These are phyloP conservation scores for Hanseniaspora uvarum DNA, from an alignment of 1,139 yeast genomes.

Conservation along the genomic window DNA sequence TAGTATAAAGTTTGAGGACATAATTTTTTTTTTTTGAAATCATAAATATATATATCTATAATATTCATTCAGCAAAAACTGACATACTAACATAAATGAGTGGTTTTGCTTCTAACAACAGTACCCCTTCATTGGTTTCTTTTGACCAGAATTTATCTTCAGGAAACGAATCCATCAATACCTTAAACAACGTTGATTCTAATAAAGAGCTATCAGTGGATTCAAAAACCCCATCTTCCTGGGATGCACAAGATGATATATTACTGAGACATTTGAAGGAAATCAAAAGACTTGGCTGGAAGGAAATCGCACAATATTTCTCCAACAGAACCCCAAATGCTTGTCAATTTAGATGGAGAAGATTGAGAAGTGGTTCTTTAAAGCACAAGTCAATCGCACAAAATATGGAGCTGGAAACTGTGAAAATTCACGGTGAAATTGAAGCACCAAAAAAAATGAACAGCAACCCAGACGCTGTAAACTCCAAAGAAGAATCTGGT, in stretches of 20 bases:
- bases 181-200: not conserved
- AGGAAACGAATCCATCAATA: not conserved
- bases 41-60: too few species aligned
- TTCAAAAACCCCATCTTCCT: conserved; percentile 49
- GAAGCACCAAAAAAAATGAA: conserved; percentile 1
- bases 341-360: conserved; percentile 70
- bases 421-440: conserved; percentile 6
- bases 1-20: too few species aligned
- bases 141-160: not conserved
- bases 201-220: not conserved
- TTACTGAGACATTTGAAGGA: conserved; percentile 60
- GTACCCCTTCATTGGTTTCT: not conserved
- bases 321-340: conserved; percentile 65
- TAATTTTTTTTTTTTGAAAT: too few species aligned
- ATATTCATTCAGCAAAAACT: too few species aligned
- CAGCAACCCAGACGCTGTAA: not conserved
- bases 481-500: not conserved
- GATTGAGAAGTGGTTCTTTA: conserved; percentile 53
- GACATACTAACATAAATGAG: conserved; percentile 10
- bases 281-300: conserved; percentile 64
- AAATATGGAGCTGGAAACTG: conserved; percentile 22
- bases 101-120: not conserved
- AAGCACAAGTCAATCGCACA: conserved; percentile 42
- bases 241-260: conserved; percentile 68
- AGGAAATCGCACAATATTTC: conserved; percentile 60